Percentiles rank a stretch among this genome's conserved stretches.
These are phyloP conservation scores for Colletotrichum tanaceti DNA, from an alignment of 2,329 filamentous ascomycete species.

Conservation along the genomic window DNA sequence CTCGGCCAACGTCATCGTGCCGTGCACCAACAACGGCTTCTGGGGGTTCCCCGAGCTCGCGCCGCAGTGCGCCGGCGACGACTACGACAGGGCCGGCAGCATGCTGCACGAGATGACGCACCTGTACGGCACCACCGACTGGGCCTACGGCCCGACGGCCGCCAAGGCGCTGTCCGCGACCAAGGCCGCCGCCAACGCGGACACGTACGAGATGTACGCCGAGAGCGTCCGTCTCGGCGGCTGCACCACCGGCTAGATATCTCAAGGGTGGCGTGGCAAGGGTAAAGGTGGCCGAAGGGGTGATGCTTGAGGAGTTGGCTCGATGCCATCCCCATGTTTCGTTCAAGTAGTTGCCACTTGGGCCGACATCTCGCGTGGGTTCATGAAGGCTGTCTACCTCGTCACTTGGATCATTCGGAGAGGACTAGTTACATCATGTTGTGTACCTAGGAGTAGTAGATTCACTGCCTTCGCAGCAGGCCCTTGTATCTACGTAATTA, in stretches of 20 bases:
- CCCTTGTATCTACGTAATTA: too few species aligned
- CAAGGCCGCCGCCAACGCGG: constrained; percentile 32
- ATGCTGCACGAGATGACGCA: constrained; percentile 39
- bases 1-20: constrained; percentile 36
- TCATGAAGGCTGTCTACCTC: background rate
- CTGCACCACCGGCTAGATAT: constrained; percentile 31
- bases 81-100: constrained; percentile 36
- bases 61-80: constrained; percentile 26
- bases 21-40: constrained; percentile 39
- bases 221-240: constrained; percentile 38
- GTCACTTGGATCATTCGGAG: background rate
- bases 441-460: too few species aligned
- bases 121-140: constrained; percentile 34
- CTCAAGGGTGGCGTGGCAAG: too few species aligned
- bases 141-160: constrained; percentile 25
- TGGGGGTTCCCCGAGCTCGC: constrained; percentile 38
- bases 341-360: background rate
- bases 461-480: background rate
- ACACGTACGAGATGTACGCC: constrained; percentile 40
- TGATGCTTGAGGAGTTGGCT: background rate
- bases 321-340: background rate
- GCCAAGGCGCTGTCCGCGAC: constrained; percentile 34
- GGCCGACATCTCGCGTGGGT: too few species aligned
- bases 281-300: too few species aligned
- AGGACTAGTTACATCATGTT: background rate